Evolutionary conservation across 306 rosid species (phyloP).

Genomic region (Morella rubra): DNA sequence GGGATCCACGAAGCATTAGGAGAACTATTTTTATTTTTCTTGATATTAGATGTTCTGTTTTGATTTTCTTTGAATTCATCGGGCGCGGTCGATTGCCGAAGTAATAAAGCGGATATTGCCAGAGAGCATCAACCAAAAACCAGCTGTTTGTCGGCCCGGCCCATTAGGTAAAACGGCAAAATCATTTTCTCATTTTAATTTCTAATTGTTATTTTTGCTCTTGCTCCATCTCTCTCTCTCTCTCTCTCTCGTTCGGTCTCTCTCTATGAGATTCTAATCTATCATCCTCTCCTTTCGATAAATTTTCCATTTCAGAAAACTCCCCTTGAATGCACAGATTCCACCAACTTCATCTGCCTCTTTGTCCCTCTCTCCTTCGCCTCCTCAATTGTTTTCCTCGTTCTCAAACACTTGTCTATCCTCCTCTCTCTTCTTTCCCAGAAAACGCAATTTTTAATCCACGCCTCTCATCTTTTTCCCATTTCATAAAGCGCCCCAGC

Average conservation of each 20-base stretch:
- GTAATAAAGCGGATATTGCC: too few relatives aligned
- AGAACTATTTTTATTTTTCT: too few relatives aligned
- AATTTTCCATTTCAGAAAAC: conserved; percentile 17
- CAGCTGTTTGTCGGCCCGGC: not conserved
- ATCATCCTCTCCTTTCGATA: conserved; percentile 25
- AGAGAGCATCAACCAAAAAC: too few relatives aligned
- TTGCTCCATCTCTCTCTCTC: not conserved
- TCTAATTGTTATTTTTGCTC: not conserved
- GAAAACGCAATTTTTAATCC: conserved; percentile 58
- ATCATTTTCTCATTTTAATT: not conserved
- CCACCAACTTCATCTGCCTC: conserved; percentile 41
- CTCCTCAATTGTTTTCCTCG: conserved; percentile 46
- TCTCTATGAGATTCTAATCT: conserved; percentile 25
- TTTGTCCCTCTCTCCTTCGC: conserved; percentile 29
- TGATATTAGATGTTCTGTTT: too few relatives aligned
- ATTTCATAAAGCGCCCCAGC: conserved; percentile 33
- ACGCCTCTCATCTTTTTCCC: conserved; percentile 30
- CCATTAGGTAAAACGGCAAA: not conserved
- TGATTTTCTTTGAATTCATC: too few relatives aligned
- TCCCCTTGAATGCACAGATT: conserved; percentile 38
- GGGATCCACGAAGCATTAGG: too few relatives aligned
- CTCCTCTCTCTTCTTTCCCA: conserved; percentile 36
- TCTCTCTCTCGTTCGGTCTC: conserved; percentile 16
- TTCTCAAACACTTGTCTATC: conserved; percentile 27
- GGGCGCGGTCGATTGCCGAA: not conserved